phyloP scores from a whole-genome alignment of 495 filamentous ascomycete genomes.

The Mycothermus thermophilus region DNA sequence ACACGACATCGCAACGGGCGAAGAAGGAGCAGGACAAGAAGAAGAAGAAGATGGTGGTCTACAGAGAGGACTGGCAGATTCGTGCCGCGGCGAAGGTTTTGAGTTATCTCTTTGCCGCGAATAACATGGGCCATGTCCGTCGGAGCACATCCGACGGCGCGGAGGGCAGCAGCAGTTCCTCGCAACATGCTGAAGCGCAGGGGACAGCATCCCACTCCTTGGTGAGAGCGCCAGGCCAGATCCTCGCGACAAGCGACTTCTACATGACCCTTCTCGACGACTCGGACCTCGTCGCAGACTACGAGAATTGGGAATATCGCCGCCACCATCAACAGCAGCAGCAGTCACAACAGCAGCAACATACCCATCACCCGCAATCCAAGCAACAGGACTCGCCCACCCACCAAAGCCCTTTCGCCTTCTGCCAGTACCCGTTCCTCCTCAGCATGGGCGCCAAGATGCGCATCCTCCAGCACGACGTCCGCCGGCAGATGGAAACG shows the following conservation, averaged over 20 bases:
- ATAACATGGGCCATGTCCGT: conserved; percentile 40
- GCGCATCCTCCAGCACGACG: conserved; percentile 81
- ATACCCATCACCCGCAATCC: background rate
- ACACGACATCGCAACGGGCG: no score
- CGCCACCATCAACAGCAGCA: background rate
- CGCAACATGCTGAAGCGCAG: conserved; percentile 2
- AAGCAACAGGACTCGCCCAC: background rate
- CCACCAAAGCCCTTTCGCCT: conserved; percentile 60
- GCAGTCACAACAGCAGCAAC: background rate
- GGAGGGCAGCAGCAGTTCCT: conserved; percentile 7
- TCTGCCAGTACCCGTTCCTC: conserved; percentile 91
- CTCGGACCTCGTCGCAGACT: conserved; percentile 73
- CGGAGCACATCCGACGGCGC: conserved; percentile 5
- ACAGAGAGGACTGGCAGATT: conserved; percentile 86
- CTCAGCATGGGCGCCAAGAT: conserved; percentile 91
- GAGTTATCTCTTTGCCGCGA: conserved; percentile 72
- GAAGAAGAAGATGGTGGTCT: conserved; percentile 44
- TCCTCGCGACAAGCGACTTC: conserved; percentile 65
- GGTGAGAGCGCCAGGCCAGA: conserved; percentile 17
- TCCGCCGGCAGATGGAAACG: conserved; percentile 79
- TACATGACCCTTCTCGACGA: conserved; percentile 82
- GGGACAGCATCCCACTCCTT: no score
- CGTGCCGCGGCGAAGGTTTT: conserved; percentile 70
- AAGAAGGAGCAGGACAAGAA: conserved; percentile 34
- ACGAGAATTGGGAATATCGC: conserved; percentile 68